Base-by-base conservation (phyloP, 805 yeast genomes). In the Lachancea thermotolerans region DNA sequence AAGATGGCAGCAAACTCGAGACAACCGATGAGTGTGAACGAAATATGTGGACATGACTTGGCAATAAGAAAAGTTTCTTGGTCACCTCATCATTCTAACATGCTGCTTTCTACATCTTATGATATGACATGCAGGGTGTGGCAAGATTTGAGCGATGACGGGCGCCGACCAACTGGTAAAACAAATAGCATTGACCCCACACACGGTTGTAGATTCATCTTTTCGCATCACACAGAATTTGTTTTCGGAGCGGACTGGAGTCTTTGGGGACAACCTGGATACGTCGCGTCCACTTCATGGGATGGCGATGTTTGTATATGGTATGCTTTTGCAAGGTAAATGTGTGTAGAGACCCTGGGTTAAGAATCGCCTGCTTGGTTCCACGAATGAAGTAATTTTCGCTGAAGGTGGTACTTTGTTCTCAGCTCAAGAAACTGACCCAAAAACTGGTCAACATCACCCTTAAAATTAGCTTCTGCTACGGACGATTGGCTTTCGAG, bases 281-380 rank as follows among this genome's bases (percentile, higher is more conserved):
- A 93, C 89, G 89, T 84, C 14, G 95, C 93, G 9, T 82, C 96
- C 12, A 82, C 90, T 0, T 96, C 96, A 1, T 91, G 96, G 96
- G 99, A 91, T 68, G 95, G 91, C 59, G 88, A 87, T 84, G 82
- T 89, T 6, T 82, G 84, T 59, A 75, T 93, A 7, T 93, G 95
- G 95, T 89, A 85, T 54, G 78, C 85, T 1, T 50, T 40, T 25
- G 27, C 17, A n/a, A 34, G 33, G 28, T 33, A 25, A 27, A 25
- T 10, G 25, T 12, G 7, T 9, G 12, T 36, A 10, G 16, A 27
- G 14, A 33, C 10, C 35, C 30, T 35, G n/a, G 18, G 34, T 2
- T n/a, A 31, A 14, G 34, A 14, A n/a, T n/a, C 34, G 21, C 18
- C 11, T 10, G 21, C 16, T 6, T 43, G 39, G 21, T 53, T 54